Base-by-base conservation (phyloP, 2,329 filamentous ascomycete genomes). In the Arachnomyces sp. region DNA sequence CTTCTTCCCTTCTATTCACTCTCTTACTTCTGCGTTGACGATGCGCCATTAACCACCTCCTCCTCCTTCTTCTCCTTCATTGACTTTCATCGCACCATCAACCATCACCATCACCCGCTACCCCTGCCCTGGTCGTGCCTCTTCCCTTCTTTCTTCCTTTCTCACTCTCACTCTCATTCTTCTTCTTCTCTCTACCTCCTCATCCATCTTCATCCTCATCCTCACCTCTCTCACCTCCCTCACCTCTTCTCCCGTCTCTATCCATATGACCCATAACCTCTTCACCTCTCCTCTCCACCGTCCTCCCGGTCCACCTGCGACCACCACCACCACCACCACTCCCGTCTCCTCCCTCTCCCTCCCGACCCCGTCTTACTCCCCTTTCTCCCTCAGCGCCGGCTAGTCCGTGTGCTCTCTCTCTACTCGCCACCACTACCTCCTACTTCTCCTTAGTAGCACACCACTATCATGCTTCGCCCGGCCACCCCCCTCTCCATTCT, bases 401-500 rank as follows among this genome's bases (percentile, higher is more conserved):
- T 25, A 25, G 20, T 9, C 20, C 5, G 20, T 25, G 20, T 25
- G 5, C 20, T 25, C 9, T n/a, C 9, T 25, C 20, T 25, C 20
- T 25, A n/a, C n/a, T n/a, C n/a, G n/a, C n/a, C n/a, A n/a, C n/a
- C n/a, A n/a, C n/a, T n/a, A n/a, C n/a, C n/a, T n/a, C 17, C 25
- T 25, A 25, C 28, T 20, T 30, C 17, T 49, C 52, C 46, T 47
- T 47, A 49, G 49, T 49, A n/a, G n/a, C n/a, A n/a, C n/a, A 46
- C 49, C 53, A 58, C 58, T 69, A 79, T 68, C 68, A 86, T 94
- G 79, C 72, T 96, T 62, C 85, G 89, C 57, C 89, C 92, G 47
- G 90, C 92, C 46, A 96, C 92, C 45, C 90, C 92, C 51, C 71
- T 98, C 59, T 81, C 89, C 52, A 71, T 94, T 51, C 70, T 96